Evolutionary conservation across 2,329 filamentous ascomycete genomes (phyloP).

Genomic region (Aspergillus persii): DNA sequence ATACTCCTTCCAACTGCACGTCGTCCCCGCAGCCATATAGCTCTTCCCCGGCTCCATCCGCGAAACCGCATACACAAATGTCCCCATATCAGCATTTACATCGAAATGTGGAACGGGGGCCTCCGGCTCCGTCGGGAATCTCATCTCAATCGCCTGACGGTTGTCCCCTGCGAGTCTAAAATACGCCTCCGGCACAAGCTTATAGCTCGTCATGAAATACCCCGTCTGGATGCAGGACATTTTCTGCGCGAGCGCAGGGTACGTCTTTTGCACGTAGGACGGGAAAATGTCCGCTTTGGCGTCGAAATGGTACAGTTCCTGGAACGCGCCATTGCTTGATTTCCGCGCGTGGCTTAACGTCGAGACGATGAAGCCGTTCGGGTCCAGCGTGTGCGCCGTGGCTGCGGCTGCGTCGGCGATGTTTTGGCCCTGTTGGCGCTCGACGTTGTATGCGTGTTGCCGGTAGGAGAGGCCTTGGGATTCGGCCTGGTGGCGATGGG

Average conservation of each 20-base stretch:
- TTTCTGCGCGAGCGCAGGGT: slow-evolving; percentile 48
- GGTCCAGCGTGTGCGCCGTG: slow-evolving; percentile 41
- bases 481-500: slow-evolving; percentile 41
- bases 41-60: slow-evolving; percentile 50
- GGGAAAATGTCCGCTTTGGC: slow-evolving; percentile 54
- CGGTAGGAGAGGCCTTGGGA: slow-evolving; percentile 44
- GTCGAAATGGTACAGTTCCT: slow-evolving; percentile 51
- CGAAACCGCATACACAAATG: slow-evolving; percentile 50
- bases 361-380: slow-evolving; percentile 52
- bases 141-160: slow-evolving; percentile 41
- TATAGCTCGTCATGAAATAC: slow-evolving; percentile 50
- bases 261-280: slow-evolving; percentile 42
- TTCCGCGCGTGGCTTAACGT: slow-evolving; percentile 51
- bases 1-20: slow-evolving; percentile 49
- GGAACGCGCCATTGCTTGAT: slow-evolving; percentile 47
- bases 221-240: slow-evolving; percentile 52
- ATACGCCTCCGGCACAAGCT: slow-evolving; percentile 48
- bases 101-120: slow-evolving; percentile 46
- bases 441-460: slow-evolving; percentile 49
- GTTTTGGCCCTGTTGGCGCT: slow-evolving; percentile 53
- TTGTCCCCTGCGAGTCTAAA: slow-evolving; percentile 43
- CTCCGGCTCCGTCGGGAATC: slow-evolving; percentile 45
- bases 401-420: slow-evolving; percentile 54
- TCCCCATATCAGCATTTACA: slow-evolving; percentile 49
- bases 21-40: slow-evolving; percentile 51